Percentiles rank a stretch among this genome's conserved stretches.
Evolutionary conservation across 2,329 filamentous ascomycete species (phyloP).

Genomic region (Tolypocladium tundrense): DNA sequence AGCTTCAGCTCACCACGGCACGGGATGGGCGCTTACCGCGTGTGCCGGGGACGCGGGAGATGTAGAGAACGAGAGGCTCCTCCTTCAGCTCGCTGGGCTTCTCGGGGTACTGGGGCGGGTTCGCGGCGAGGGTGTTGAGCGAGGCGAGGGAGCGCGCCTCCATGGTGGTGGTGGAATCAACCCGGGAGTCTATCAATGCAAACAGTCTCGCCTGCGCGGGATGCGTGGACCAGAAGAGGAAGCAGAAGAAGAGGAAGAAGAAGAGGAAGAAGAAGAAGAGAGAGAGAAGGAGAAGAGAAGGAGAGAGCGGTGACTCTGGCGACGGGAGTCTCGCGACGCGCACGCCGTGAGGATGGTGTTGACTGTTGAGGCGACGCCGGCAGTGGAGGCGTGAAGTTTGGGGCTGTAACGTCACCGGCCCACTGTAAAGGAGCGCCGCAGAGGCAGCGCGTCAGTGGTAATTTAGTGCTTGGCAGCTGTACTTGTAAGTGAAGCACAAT

Average conservation of each 20-base stretch:
- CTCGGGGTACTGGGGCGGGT: constrained; percentile 77
- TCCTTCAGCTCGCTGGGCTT: constrained; percentile 60
- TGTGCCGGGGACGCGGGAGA: constrained; percentile 84
- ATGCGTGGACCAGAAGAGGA: too few species aligned
- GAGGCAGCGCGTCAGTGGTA: too few species aligned
- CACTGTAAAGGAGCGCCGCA: neutral
- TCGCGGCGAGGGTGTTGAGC: constrained; percentile 70
- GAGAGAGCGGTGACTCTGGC: neutral
- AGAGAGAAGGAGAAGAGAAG: neutral
- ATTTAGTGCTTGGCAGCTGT: too few species aligned
- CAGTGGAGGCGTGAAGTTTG: neutral
- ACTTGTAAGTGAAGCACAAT: too few species aligned
- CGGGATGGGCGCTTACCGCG: constrained; percentile 47
- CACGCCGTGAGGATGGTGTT: neutral
- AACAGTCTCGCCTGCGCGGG: neutral
- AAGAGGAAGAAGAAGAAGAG: too few species aligned
- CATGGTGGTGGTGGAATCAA: constrained; percentile 24
- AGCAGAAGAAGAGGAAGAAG: too few species aligned
- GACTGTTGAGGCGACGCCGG: neutral
- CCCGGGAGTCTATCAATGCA: neutral
- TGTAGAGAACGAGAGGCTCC: constrained; percentile 75
- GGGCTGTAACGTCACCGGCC: neutral
- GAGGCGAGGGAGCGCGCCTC: constrained; percentile 77
- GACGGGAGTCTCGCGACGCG: neutral
- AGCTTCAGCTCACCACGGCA: neutral